A percentile compares a stretch with the other conserved stretches of the same genome.
phyloP scores from a whole-genome alignment of 2,329 filamentous ascomycete genomes.

The Fusarium sp. region DNA sequence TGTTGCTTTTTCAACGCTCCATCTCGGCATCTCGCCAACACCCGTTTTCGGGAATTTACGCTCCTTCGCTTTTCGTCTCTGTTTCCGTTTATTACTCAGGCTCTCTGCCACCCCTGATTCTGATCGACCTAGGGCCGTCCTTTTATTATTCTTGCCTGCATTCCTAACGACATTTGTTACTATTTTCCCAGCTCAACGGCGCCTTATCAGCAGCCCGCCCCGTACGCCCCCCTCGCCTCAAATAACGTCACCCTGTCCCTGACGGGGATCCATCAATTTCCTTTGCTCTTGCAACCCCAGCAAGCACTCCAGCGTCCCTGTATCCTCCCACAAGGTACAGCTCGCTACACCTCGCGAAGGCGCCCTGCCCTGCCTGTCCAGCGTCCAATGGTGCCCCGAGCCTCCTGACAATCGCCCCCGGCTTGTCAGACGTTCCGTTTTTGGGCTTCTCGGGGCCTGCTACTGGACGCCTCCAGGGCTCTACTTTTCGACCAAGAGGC shows the following conservation, averaged over 20 bases:
- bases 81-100: slow-evolving; percentile 11
- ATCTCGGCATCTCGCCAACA: slow-evolving; percentile 31
- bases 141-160: slow-evolving; percentile 17
- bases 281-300: slow-evolving; percentile 25
- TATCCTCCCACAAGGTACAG: slow-evolving; percentile 21
- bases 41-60: slow-evolving; percentile 29
- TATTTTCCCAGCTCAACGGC: slow-evolving; percentile 32
- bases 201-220: slow-evolving; percentile 40
- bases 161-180: slow-evolving; percentile 14
- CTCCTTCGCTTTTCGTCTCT: slow-evolving; percentile 25
- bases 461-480: slow-evolving; percentile 43
- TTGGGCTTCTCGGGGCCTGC: slow-evolving; percentile 41
- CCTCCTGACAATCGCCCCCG: slow-evolving; percentile 36
- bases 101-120: neutral
- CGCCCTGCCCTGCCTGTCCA: slow-evolving; percentile 25
- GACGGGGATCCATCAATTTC: slow-evolving; percentile 44
- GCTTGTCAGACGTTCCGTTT: slow-evolving; percentile 26
- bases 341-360: slow-evolving; percentile 32
- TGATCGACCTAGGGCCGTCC: slow-evolving; percentile 16
- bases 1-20: slow-evolving; percentile 40
- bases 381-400: slow-evolving; percentile 39
- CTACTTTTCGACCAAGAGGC: slow-evolving; percentile 38
- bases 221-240: slow-evolving; percentile 25
- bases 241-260: slow-evolving; percentile 47
- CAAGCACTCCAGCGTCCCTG: slow-evolving; percentile 38